Evolutionary conservation across 768 basidiomycete species (phyloP), one percentile per base, ranked within the genome.

Genomic region (Mycena alexandri): DNA sequence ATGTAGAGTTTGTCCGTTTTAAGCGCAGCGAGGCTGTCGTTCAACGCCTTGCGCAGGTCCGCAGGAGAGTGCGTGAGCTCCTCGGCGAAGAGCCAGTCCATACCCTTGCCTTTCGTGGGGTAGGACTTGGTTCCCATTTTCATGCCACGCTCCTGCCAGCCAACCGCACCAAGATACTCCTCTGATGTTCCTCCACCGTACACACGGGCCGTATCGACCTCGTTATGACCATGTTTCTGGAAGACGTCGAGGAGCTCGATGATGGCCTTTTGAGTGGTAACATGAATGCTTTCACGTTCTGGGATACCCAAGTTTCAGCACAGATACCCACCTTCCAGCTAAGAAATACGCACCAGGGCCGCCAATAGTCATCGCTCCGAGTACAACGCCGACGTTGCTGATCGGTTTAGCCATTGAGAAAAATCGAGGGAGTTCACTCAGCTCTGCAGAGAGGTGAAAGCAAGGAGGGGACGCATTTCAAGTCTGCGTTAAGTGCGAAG

Each of bases 81-180:
- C 14, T 67, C 58, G 21, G 16, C 12, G n/a, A n/a, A 41, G 3
- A 61, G 17, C 75, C 25, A 52, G 38, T 17, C 33, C 53, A 58
- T 65, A 55, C 22, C n/a, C 11, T 22, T 51, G 38, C 56, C 56
- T 4, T 70, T 59, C 44, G 65, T 74, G 0, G 85, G 84, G 61
- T 81, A 83, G 43, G 82, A 79, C 74, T 88, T 87, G 12, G 84
- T 87, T 9, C 83, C 84, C 61, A 87, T 75, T 54, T 75, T 76
- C 42, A 86, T 67, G 0, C 82, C 83, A 19, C 82, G 75, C 41
- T 76, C 71, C 70, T 84, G 76, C 80, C 81, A 84, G 50, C 75
- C 76, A 61, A 79, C 74, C 75, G 82, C 74, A 14, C 80, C 84
- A 11, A 86, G 77, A 60, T 77, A 77, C 65, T 82, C 74, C 69